phyloP scores from a whole-genome alignment of 352 stramenopile species.

The Phytophthora pseudosyringae region DNA sequence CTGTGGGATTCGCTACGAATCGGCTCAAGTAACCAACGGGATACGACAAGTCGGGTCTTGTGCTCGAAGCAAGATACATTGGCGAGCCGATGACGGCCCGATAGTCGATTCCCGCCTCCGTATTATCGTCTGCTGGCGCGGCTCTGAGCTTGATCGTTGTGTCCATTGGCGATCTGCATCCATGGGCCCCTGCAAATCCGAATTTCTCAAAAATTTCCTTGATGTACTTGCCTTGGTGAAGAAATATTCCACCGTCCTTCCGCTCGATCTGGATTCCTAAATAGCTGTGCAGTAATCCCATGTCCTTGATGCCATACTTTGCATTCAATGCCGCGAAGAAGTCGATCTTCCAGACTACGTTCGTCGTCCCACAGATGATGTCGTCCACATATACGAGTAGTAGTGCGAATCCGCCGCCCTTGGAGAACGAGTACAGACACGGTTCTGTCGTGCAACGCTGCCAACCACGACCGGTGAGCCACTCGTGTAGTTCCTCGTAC shows the following conservation, averaged over 20 bases:
- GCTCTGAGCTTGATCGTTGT: conserved; percentile 1
- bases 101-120: conserved; percentile 8
- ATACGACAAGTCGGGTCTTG: conserved; percentile 4
- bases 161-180: conserved; percentile 12
- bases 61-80: conserved; percentile 9
- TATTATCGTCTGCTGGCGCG: background rate
- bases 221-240: conserved; percentile 1
- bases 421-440: conserved; percentile 12
- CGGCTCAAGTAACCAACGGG: background rate
- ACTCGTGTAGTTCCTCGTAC: conserved; percentile 4
- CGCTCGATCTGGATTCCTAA: background rate
- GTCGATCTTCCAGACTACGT: conserved; percentile 1
- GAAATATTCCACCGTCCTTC: background rate
- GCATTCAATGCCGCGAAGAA: background rate
- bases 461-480: background rate
- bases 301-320: conserved; percentile 4
- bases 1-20: background rate
- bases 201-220: background rate
- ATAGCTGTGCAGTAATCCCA: background rate
- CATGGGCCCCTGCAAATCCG: background rate
- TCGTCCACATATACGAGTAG: conserved; percentile 17
- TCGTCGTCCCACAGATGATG: conserved; percentile 9
- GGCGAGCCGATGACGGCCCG: conserved; percentile 2
- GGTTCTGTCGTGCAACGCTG: conserved; percentile 6
- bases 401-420: background rate